phyloP scores from a whole-genome alignment of 2,329 filamentous ascomycete genomes.

The Hortaea sp. region DNA sequence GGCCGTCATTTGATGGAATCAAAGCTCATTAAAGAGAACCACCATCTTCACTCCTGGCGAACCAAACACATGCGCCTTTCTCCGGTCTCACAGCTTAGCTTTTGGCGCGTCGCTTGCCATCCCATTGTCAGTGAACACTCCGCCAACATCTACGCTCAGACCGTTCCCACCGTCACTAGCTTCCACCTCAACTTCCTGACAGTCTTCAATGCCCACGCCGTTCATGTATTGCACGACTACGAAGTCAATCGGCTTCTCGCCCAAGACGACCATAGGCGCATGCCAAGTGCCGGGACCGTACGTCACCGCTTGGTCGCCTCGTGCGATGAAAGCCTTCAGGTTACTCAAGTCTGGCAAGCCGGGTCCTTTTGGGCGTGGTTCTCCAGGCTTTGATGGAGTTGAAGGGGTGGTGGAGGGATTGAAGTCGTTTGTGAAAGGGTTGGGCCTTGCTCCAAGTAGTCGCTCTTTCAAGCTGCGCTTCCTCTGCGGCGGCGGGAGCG shows the following conservation, averaged over 20 bases:
- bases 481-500: conserved; percentile 21
- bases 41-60: too few relatives aligned
- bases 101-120: neutral
- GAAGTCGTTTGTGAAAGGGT: conserved; percentile 42
- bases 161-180: conserved; percentile 2
- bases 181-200: conserved; percentile 57
- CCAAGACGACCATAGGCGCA: conserved; percentile 87
- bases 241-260: conserved; percentile 63
- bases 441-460: conserved; percentile 31
- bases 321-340: conserved; percentile 69
- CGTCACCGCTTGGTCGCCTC: conserved; percentile 72
- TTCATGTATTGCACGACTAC: conserved; percentile 85
- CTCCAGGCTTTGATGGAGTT: conserved; percentile 1
- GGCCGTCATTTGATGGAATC: too few relatives aligned
- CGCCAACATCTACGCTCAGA: conserved; percentile 1
- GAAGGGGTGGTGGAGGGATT: conserved; percentile 21
- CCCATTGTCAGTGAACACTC: neutral
- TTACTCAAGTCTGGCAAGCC: conserved; percentile 63
- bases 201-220: conserved; percentile 73
- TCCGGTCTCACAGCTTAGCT: neutral
- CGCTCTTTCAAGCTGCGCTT: conserved; percentile 26
- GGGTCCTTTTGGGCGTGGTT: conserved; percentile 28
- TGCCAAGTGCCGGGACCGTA: conserved; percentile 93
- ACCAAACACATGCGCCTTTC: too few relatives aligned
- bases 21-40: too few relatives aligned